These are phyloP conservation scores for Syzygium grande DNA, from an alignment of 345 rosid genomes.

Conservation along the genomic window DNA sequence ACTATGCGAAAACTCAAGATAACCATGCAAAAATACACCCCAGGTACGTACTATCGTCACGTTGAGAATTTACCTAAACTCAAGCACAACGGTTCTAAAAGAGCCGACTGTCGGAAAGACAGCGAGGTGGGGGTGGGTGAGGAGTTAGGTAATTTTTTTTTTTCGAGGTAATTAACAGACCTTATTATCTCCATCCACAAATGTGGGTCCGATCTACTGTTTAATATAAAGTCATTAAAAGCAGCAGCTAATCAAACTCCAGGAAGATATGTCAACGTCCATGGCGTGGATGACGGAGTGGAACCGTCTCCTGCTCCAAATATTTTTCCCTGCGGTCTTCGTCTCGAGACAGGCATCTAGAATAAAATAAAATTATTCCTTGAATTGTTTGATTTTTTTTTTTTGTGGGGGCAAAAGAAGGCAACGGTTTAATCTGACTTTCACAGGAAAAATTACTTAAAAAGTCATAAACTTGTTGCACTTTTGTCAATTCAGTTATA, in stretches of 20 bases:
- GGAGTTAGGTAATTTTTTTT: not conserved
- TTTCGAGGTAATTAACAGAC: not conserved
- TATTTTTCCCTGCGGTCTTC: not conserved
- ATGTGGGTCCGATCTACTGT: not conserved
- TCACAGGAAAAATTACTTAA: no score
- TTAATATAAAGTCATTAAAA: not conserved
- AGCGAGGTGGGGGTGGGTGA: no score
- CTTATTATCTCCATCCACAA: not conserved
- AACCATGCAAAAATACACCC: no score
- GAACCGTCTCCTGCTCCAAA: not conserved
- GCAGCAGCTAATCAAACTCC: not conserved
- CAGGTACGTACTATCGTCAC: no score
- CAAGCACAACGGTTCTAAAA: no score
- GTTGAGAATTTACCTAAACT: no score
- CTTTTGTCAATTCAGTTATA: no score
- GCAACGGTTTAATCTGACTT: not conserved
- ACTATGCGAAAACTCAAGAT: no score
- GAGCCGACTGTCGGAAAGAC: no score
- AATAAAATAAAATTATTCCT: not conserved
- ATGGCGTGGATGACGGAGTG: not conserved
- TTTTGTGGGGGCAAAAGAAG: not conserved
- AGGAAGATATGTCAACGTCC: not conserved
- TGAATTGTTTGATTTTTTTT: not conserved
- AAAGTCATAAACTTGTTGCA: no score
- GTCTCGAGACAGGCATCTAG: not conserved